phyloP scores from a whole-genome alignment of 2,329 filamentous ascomycete species.

The Trichocomaceae sp. region DNA sequence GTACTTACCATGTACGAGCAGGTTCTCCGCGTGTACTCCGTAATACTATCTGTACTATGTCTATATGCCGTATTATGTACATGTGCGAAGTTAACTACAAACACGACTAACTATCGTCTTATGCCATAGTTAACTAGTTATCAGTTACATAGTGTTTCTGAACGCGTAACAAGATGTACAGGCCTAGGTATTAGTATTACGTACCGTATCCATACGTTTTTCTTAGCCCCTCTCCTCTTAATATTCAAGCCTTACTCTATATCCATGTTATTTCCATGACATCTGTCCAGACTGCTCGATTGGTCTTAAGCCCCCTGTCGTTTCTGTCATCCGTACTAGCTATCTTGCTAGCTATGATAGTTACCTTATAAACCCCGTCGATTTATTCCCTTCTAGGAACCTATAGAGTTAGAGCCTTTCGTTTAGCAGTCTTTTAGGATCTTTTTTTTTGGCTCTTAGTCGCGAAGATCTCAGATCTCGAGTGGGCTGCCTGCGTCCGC shows the following conservation, averaged over 20 bases:
- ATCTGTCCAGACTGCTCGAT: constrained; percentile 1
- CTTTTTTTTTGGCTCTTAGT: constrained; percentile 15
- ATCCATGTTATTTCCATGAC: neutral
- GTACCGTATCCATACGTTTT: neutral
- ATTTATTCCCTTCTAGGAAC: constrained; percentile 9
- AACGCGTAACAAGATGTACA: neutral
- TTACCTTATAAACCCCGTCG: constrained; percentile 7
- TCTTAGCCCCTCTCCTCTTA: neutral
- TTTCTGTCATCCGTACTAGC: constrained; percentile 9
- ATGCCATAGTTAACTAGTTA: no score
- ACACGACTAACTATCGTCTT: no score
- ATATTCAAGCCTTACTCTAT: neutral
- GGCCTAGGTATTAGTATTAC: neutral
- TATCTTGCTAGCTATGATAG: constrained; percentile 6
- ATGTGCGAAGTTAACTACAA: no score
- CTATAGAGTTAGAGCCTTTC: constrained; percentile 8
- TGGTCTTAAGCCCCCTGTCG: constrained; percentile 9
- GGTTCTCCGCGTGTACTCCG: no score
- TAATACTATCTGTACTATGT: no score
- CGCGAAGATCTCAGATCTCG: constrained; percentile 22
- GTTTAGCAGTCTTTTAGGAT: constrained; percentile 12
- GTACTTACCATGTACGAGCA: no score
- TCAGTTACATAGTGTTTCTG: no score
- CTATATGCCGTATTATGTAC: no score
- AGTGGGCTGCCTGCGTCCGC: constrained; percentile 11